Evolutionary conservation across 2,329 filamentous ascomycete species (phyloP), one percentile per base, ranked within the genome.

Genomic region (Fusarium mangiferae): DNA sequence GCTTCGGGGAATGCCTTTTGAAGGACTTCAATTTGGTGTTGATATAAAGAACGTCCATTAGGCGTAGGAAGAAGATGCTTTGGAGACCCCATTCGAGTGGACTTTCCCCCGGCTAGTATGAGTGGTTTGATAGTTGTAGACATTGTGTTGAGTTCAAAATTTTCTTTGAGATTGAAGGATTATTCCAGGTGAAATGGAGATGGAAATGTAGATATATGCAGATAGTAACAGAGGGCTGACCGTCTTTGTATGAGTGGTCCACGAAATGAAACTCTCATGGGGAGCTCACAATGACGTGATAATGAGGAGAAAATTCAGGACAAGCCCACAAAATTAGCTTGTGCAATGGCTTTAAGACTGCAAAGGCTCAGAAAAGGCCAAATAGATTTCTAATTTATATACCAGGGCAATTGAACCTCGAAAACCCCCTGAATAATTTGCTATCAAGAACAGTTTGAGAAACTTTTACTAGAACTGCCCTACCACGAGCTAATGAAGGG

Each of bases 131-230:
- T 24, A 30, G 15, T 0, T 24, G 46, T n/a, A 7, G 24, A 8
- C 4, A 9, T 30, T 5, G 3, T 7, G 4, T 24, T n/a, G 4
- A n/a, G 11, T 18, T 4, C 0, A n/a, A 8, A 2, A 6, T 1
- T 33, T 49, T 15, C 46, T n/a, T 18, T 6, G 1, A 18, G 3
- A 33, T n/a, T 17, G 22, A 18, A 2, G 28, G 22, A 13, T 9
- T 12, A 1, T 7, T 28, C 18, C 10, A 49, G 3, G 5, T 12
- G 4, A 12, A 4, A 13, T 0, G 3, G 42, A 3, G 10, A 2
- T 7, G 15, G 20, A 26, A 5, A 28, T 11, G 8, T 9, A 24
- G 15, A 18, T 49, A 49, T 49, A 17, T 7, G 7, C 5, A n/a
- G 6, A 24, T 17, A 6, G 18, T 49, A 33, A 24, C 15, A 15